phyloP scores from a whole-genome alignment of 257 asterid genomes.

The Apocynum venetum region DNA sequence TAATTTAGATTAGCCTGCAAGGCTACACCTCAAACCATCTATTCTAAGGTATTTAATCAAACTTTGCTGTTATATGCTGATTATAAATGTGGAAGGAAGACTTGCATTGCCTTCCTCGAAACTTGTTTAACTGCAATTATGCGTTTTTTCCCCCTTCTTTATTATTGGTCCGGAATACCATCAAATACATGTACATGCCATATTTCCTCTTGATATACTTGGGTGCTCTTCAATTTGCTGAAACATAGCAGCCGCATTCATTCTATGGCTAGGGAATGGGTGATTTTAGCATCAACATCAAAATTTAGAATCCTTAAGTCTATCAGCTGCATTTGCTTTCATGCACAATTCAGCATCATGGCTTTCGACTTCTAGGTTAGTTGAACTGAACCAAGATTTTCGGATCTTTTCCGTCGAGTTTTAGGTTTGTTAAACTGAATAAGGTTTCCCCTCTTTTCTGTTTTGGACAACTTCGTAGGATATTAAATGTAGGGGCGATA shows the following conservation, averaged over 20 bases:
- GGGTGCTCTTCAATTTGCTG: background rate
- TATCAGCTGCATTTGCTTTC: background rate
- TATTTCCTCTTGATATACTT: background rate
- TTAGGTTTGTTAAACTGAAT: background rate
- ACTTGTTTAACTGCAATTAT: background rate
- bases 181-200: too few species aligned
- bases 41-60: background rate
- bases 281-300: background rate
- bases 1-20: background rate
- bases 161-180: too few species aligned
- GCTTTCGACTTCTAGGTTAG: background rate
- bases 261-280: background rate
- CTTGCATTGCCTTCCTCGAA: background rate
- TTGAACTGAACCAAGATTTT: background rate
- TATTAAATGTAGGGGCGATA: background rate
- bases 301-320: background rate
- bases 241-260: background rate
- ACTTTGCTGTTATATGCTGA: too few species aligned
- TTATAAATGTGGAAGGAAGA: background rate
- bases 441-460: too few species aligned
- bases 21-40: background rate
- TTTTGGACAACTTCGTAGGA: background rate
- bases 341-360: background rate
- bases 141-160: background rate
- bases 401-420: background rate